Evolutionary conservation across 2,329 filamentous ascomycete genomes (phyloP).

Genomic region (Triangularia verruculosa): DNA sequence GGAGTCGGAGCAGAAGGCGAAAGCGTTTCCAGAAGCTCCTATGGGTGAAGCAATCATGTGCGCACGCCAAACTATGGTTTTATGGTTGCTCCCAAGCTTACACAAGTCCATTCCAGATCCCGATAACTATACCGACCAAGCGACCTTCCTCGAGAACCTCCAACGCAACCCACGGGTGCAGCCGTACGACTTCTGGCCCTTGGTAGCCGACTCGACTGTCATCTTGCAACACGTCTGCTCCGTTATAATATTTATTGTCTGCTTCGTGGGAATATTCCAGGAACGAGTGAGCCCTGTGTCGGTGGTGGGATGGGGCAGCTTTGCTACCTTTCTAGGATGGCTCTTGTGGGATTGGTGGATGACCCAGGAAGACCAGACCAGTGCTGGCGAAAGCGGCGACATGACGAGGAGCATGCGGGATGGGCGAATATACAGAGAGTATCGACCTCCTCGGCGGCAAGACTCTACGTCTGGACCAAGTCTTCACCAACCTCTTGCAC

Average conservation of each 20-base stretch:
- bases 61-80: slow-evolving; percentile 31
- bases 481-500: slow-evolving; percentile 10
- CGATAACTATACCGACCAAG: slow-evolving; percentile 98
- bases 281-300: slow-evolving; percentile 86
- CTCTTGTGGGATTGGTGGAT: slow-evolving; percentile 90
- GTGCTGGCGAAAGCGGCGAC: slow-evolving; percentile 41
- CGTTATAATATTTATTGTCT: slow-evolving; percentile 90
- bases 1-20: slow-evolving; percentile 63
- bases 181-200: slow-evolving; percentile 96
- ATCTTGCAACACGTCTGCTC: slow-evolving; percentile 97
- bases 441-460: slow-evolving; percentile 22
- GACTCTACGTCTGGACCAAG: slow-evolving; percentile 18
- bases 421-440: slow-evolving; percentile 26
- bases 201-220: slow-evolving; percentile 91
- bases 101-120: slow-evolving; percentile 57
- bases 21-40: slow-evolving; percentile 90
- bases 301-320: slow-evolving; percentile 79
- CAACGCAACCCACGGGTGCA: slow-evolving; percentile 91
- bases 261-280: slow-evolving; percentile 86
- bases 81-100: not conserved
- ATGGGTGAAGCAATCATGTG: slow-evolving; percentile 96
- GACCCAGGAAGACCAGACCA: slow-evolving; percentile 58
- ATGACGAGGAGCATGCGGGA: slow-evolving; percentile 38
- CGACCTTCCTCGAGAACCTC: slow-evolving; percentile 92
- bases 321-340: slow-evolving; percentile 84